Evolutionary conservation across 106 monocot genomes (phyloP), one percentile per base, ranked within the genome.

Genomic region (Allium sativum): DNA sequence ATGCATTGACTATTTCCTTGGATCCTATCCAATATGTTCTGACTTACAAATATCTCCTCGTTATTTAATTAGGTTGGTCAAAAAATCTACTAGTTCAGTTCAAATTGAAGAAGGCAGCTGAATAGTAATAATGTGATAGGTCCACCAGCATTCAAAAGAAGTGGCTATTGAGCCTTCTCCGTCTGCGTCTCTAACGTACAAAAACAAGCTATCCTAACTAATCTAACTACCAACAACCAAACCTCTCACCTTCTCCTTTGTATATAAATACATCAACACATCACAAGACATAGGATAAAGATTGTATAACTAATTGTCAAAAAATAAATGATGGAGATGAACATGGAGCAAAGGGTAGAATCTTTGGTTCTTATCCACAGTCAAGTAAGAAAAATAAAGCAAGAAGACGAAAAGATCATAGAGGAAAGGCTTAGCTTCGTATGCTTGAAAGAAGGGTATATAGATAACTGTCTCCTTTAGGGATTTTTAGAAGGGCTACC

Each of bases 391-490:
- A 73, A 21, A 63, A 70, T 77, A 43, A 70, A 73, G 70, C 56
- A 77, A 54, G 81, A 70, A 62, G 65, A 74, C 18, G 65, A 66
- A 57, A 70, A 61, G 61, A 57, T 51, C 2, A 59, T 51, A 42
- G 48, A 64, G 63, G 64, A 73, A 45, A 60, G 20, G 62, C 40
- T 45, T 12, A 55, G 67, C 50, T 55, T 45, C 65, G 43, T 71
- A 55, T 68, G 44, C n/a, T 73, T 20, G 72, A 76, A 60, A 42
- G 18, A 21, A 22, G 51, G 40, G 55, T 53, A 8, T 47, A 70
- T 63, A 61, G 48, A 0, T 71, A 77, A 0, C 70, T 48, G 64
- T 85, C 84, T 21, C 80, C 77, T 44, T 55, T 85, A 40, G 79
- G 84, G 40, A 58, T 21, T 43, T 55, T 59, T 9, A 58, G 62